These are phyloP conservation scores for Marasmius sp. DNA, from an alignment of 1,284 basidiomycete genomes.

Conservation along the genomic window DNA sequence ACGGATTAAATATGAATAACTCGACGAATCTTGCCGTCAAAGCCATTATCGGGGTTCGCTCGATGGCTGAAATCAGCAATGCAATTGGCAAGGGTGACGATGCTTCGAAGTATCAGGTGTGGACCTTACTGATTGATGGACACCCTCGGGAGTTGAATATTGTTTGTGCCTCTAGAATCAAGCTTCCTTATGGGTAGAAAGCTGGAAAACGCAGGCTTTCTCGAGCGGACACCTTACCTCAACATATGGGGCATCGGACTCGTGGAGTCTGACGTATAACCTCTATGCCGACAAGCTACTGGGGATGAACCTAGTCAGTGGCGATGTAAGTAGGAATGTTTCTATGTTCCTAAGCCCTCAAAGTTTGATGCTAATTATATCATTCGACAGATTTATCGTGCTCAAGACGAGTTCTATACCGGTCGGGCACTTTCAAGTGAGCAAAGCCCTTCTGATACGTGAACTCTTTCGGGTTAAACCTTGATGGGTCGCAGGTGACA, in stretches of 20 bases:
- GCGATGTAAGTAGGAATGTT: conserved; percentile 18
- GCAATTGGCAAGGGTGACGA: conserved; percentile 14
- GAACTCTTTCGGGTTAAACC: neutral
- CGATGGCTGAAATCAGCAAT: conserved; percentile 19
- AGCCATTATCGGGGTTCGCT: conserved; percentile 21
- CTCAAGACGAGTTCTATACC: conserved; percentile 22
- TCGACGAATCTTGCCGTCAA: conserved; percentile 20
- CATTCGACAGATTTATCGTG: conserved; percentile 15
- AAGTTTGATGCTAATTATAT: neutral
- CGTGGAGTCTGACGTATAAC: conserved; percentile 46
- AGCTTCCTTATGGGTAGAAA: conserved; percentile 18
- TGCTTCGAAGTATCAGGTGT: conserved; percentile 15
- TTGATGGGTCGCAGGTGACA: conserved; percentile 1
- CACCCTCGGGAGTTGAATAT: neutral
- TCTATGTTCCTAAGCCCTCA: neutral
- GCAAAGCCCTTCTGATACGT: neutral
- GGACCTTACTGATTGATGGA: neutral
- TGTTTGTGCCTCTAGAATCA: conserved; percentile 14
- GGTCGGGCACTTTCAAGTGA: conserved; percentile 13
- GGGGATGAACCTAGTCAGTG: conserved; percentile 24
- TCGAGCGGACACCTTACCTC: conserved; percentile 22
- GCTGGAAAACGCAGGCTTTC: conserved; percentile 24
- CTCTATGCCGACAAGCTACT: conserved; percentile 43
- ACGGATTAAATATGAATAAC: conserved; percentile 11
- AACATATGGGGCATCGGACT: conserved; percentile 21